Conservation (phyloP, 169 alveolate species). For the Babesia sp. region DNA sequence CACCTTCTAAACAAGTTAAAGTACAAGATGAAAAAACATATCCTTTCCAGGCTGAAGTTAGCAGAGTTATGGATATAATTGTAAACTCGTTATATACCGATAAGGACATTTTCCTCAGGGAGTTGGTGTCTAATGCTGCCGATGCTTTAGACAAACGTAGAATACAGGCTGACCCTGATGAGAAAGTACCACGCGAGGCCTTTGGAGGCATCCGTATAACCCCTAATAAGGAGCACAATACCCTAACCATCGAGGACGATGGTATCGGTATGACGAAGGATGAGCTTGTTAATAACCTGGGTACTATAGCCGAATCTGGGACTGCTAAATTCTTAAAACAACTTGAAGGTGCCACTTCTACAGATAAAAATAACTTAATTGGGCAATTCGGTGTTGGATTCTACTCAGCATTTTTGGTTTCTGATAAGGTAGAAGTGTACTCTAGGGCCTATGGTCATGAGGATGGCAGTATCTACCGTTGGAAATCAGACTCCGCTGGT, state of each 20-base stretch:
- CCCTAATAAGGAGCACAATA: slow-evolving; percentile 91
- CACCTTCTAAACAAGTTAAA: slow-evolving; percentile 16
- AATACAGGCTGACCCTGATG: slow-evolving; percentile 64
- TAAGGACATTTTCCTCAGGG: slow-evolving; percentile 97
- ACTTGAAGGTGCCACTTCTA: slow-evolving; percentile 83
- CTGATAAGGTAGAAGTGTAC: slow-evolving; percentile 95
- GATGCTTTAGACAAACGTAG: slow-evolving; percentile 97
- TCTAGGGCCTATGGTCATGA: slow-evolving; percentile 91
- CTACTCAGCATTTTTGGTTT: slow-evolving; percentile 97
- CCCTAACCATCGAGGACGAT: slow-evolving; percentile 95
- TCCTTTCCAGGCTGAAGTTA: slow-evolving; percentile 97
- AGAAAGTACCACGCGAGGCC: slow-evolving; percentile 60
- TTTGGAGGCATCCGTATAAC: slow-evolving; percentile 88
- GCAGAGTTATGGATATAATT: slow-evolving; percentile 97
- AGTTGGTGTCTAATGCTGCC: slow-evolving; percentile 96
- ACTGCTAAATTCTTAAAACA: slow-evolving; percentile 91
- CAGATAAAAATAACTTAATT: slow-evolving; percentile 91
- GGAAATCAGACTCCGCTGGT: slow-evolving; percentile 96
- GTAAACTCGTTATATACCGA: slow-evolving; percentile 98
- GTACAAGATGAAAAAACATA: slow-evolving; percentile 74
- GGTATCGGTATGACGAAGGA: slow-evolving; percentile 99
- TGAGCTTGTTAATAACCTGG: slow-evolving; percentile 96
- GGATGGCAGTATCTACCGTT: slow-evolving; percentile 88
- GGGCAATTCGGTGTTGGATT: slow-evolving; percentile 99
- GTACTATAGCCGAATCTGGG: slow-evolving; percentile 99